phyloP scores from a whole-genome alignment of 2,329 filamentous ascomycete genomes.

The Eutypa lata region DNA sequence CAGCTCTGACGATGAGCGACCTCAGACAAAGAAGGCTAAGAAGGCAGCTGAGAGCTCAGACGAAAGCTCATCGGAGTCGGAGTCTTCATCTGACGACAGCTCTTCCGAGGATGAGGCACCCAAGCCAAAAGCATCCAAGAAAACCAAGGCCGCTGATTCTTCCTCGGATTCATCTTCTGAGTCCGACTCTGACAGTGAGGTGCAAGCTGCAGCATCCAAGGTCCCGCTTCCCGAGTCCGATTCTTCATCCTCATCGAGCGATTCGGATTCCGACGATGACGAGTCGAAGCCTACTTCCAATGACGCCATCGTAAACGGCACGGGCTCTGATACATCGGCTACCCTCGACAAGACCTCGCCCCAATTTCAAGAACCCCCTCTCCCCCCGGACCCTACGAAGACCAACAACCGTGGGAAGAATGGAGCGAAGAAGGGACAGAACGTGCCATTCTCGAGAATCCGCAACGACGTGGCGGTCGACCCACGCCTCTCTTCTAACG shows the following conservation, averaged over 20 bases:
- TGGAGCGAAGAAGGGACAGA: slow-evolving; percentile 45
- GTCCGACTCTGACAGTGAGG: slow-evolving; percentile 36
- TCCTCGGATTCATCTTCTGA: slow-evolving; percentile 24
- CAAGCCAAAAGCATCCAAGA: slow-evolving; percentile 12
- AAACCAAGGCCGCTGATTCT: slow-evolving; percentile 4
- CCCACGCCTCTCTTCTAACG: slow-evolving; percentile 70
- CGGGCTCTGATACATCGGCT: slow-evolving; percentile 37
- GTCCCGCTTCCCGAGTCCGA: slow-evolving; percentile 42
- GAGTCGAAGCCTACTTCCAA: slow-evolving; percentile 25
- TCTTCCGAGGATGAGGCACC: slow-evolving; percentile 26
- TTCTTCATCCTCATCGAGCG: slow-evolving; percentile 33
- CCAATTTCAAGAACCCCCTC: slow-evolving; percentile 45
- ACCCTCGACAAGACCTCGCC: slow-evolving; percentile 55
- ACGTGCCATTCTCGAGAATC: slow-evolving; percentile 75
- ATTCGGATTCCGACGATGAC: slow-evolving; percentile 37
- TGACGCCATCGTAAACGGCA: slow-evolving; percentile 20
- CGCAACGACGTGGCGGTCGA: slow-evolving; percentile 67
- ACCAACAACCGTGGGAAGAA: slow-evolving; percentile 32
- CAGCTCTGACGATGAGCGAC: slow-evolving; percentile 36
- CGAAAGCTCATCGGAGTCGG: slow-evolving; percentile 34
- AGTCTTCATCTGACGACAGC: slow-evolving; percentile 22
- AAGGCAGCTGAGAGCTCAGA: slow-evolving; percentile 26
- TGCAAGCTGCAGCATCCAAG: slow-evolving; percentile 34
- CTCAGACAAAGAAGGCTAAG: slow-evolving; percentile 47
- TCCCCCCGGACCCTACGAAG: slow-evolving; percentile 53